A percentile compares a stretch with the other conserved stretches of the same genome.
Evolutionary conservation across 2,329 filamentous ascomycete species (phyloP).

Genomic region (Arthrobotrys sphaeroides): DNA sequence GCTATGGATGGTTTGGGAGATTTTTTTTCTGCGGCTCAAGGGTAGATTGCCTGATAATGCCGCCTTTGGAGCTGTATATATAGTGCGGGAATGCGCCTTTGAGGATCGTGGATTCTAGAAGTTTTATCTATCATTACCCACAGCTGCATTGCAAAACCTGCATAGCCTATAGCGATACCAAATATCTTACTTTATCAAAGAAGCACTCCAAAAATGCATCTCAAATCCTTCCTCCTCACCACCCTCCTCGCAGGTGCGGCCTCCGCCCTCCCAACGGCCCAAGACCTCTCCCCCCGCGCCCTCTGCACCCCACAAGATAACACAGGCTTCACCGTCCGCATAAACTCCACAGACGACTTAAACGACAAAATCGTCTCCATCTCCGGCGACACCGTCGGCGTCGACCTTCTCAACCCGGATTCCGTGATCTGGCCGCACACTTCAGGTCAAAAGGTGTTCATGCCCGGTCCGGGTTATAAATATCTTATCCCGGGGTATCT

Average conservation of each 20-base stretch:
- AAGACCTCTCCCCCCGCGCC: slow-evolving; percentile 5
- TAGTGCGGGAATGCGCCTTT: background rate
- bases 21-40: too few species aligned
- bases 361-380: slow-evolving; percentile 45
- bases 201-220: slow-evolving; percentile 25
- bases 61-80: slow-evolving; percentile 11
- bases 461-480: slow-evolving; percentile 51
- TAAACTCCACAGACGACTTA: slow-evolving; percentile 46
- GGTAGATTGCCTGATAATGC: slow-evolving; percentile 18
- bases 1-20: background rate
- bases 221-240: slow-evolving; percentile 27
- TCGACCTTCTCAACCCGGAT: slow-evolving; percentile 35
- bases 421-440: slow-evolving; percentile 49
- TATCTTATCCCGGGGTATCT: slow-evolving; percentile 42
- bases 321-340: slow-evolving; percentile 43
- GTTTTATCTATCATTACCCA: background rate
- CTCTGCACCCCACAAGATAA: slow-evolving; percentile 48
- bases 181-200: background rate
- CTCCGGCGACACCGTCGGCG: slow-evolving; percentile 18
- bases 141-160: background rate
- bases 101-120: background rate
- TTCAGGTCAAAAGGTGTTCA: slow-evolving; percentile 9
- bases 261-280: slow-evolving; percentile 28
- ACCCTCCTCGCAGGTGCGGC: slow-evolving; percentile 24
- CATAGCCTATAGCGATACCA: background rate